Evolutionary conservation across 768 basidiomycete genomes (phyloP), one percentile per base, ranked within the genome.

Genomic region (Daedaleopsis nitida): DNA sequence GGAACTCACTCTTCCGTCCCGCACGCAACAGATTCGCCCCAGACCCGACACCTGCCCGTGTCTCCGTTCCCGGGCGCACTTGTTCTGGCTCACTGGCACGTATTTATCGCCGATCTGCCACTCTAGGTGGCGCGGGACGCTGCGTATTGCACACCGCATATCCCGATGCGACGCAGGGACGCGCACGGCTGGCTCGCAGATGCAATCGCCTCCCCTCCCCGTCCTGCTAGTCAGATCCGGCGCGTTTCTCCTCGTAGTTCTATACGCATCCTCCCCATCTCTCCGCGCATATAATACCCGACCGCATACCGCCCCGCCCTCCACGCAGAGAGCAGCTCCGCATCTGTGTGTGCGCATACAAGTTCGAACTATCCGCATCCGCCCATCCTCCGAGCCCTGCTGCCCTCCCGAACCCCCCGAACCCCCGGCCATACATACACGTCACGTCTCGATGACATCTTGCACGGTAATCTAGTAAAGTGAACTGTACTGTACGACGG

Each of bases 71-170:
- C 21, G 23, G 47, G 19, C n/a, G 45, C 45, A 21, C 23, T 42
- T 42, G 39, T 12, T 17, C 17, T 13, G 13, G 39, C 45, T 52
- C 23, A 45, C 38, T 57, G 42, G 54, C n/a, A n/a, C n/a, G n/a
- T 64, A 64, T 64, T 64, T 64, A 64, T 62, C 60, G 44, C 21
- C 47, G 32, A 62, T 62, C 60, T 62, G 61, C 24, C 57, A 58
- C 61, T 62, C 42, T 27, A 56, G 53, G 57, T 44, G 23, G 19
- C 27, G 6, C 39, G 45, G 56, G 56, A 45, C 47, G 21, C 37
- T 32, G 13, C n/a, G 27, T 35, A 23, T 55, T 44, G 48, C 59
- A 58, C 63, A 64, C 55, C 52, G 51, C 63, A 56, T 48, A 48
- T 57, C 39, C 63, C 58, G 55, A 49, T 54, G 63, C 58, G 63